These are phyloP conservation scores for Phytophthora capsici DNA, from an alignment of 352 stramenopile species.

Conservation along the genomic window DNA sequence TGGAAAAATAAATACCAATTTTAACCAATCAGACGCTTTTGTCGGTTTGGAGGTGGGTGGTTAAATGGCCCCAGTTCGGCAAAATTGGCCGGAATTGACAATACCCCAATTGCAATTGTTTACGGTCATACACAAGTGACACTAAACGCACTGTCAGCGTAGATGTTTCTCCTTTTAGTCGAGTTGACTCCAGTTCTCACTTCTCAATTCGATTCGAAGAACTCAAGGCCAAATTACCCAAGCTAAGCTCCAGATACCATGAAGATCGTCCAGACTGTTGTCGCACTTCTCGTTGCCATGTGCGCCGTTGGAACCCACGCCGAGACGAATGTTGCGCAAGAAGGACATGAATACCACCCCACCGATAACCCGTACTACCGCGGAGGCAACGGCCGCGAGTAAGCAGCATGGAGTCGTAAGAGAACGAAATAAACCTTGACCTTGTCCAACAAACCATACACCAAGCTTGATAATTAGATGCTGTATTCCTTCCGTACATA, in stretches of 20 bases:
- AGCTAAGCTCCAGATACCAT: not conserved
- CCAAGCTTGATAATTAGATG: constrained; percentile 39
- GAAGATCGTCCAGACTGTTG: not conserved
- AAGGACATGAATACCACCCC: not conserved
- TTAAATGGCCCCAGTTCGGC: too few species aligned
- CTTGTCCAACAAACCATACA: not conserved
- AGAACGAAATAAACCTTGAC: not conserved
- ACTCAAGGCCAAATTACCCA: not conserved
- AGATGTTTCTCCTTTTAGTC: too few species aligned
- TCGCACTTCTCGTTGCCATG: not conserved
- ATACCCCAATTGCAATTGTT: too few species aligned
- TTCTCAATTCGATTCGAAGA: not conserved
- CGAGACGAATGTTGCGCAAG: not conserved
- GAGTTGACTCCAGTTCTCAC: not conserved
- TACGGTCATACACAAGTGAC: too few species aligned
- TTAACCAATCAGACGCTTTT: too few species aligned
- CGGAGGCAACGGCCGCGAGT: not conserved
- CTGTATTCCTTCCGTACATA: constrained; percentile 42
- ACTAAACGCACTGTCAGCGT: too few species aligned
- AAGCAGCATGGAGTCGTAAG: not conserved
- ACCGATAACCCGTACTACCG: not conserved
- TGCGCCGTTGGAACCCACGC: not conserved
- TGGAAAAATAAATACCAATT: too few species aligned
- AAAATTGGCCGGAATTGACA: too few species aligned
- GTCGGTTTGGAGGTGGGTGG: too few species aligned